Base-by-base conservation (phyloP, 371 early-diverging fungal genomes). In the Dinochytrium kinnereticum region DNA sequence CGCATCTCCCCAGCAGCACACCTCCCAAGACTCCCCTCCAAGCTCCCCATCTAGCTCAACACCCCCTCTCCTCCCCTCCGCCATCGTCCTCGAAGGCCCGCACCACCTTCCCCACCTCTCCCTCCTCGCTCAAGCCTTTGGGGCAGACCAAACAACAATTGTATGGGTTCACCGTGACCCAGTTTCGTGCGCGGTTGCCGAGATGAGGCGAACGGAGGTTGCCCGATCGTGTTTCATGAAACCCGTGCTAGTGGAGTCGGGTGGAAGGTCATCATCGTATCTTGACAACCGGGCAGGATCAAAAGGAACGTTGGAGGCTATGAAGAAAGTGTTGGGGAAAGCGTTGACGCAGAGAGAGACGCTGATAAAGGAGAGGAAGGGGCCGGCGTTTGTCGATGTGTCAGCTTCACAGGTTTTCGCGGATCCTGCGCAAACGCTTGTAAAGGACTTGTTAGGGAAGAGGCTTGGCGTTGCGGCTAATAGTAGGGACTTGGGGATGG, bases 91-190 rank as follows among this genome's bases (percentile, higher is more conserved):
- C 26, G 66, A 66, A 33, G 38, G 44, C 44, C n/a, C 39, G 2
- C 49, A 66, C 66, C 66, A 66, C 44, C 44, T 66, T 24, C 66
- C 44, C 44, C 44, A 40, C 44, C 44, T 66, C 10, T 2, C 15
- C 10, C 19, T 24, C 44, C 17, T 66, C 28, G 66, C n/a, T 5
- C 24, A 37, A 3, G 66, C 28, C n/a, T 66, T 66, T 37, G 40
- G 40, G n/a, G 26, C 10, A 19, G 30, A 15, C 36, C 55, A 19
- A 7, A 15, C 44, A 5, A 66, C 66, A 2, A 30, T 66, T 2
- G 66, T 66, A 21, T 44, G 49, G 66, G 66, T 66, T 3, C 66
- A 66, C 44, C 66, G 66, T 5, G 44, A 66, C 44, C 66, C 66
- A 1, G 34, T 24, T 13, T 61, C 61, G 13, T 61, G 61, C 36